Evolutionary conservation across 1,284 basidiomycete genomes (phyloP).

Genomic region (Naganishia albida): DNA sequence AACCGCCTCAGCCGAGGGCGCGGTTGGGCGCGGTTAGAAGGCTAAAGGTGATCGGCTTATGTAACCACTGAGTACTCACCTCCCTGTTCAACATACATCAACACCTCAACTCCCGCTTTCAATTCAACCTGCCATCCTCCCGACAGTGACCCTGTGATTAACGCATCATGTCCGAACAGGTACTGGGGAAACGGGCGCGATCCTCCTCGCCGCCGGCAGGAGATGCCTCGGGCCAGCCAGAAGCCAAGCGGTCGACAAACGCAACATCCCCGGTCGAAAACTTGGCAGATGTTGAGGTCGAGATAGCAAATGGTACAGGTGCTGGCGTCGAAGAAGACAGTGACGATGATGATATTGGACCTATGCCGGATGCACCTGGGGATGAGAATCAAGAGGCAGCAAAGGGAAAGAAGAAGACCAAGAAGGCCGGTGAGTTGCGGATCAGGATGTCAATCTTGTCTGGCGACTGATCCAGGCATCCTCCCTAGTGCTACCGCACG

Average conservation of each 20-base stretch:
- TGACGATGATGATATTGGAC: slow-evolving; percentile 51
- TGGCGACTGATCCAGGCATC: slow-evolving; percentile 52
- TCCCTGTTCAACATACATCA: too few relatives aligned
- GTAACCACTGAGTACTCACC: neutral
- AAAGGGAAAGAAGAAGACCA: slow-evolving; percentile 45
- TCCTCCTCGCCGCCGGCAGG: slow-evolving; percentile 28
- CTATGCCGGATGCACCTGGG: slow-evolving; percentile 36
- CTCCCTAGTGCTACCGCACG: slow-evolving; percentile 66
- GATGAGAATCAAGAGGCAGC: slow-evolving; percentile 34
- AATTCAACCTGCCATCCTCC: neutral
- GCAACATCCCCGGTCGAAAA: slow-evolving; percentile 8
- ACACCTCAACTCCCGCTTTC: too few relatives aligned
- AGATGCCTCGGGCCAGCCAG: slow-evolving; percentile 29
- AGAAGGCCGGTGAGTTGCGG: slow-evolving; percentile 47
- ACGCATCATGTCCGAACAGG: slow-evolving; percentile 22
- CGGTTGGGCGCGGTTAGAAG: neutral
- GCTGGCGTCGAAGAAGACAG: slow-evolving; percentile 37
- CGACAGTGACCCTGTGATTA: neutral
- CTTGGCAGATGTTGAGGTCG: slow-evolving; percentile 11
- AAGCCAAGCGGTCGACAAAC: slow-evolving; percentile 29
- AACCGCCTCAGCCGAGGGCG: slow-evolving; percentile 1
- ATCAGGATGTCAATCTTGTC: slow-evolving; percentile 39
- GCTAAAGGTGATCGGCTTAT: neutral
- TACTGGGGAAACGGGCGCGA: slow-evolving; percentile 30
- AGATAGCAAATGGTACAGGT: neutral